phyloP scores from a whole-genome alignment of 2,329 filamentous ascomycete species.

The Phyllosticta capitalensis region DNA sequence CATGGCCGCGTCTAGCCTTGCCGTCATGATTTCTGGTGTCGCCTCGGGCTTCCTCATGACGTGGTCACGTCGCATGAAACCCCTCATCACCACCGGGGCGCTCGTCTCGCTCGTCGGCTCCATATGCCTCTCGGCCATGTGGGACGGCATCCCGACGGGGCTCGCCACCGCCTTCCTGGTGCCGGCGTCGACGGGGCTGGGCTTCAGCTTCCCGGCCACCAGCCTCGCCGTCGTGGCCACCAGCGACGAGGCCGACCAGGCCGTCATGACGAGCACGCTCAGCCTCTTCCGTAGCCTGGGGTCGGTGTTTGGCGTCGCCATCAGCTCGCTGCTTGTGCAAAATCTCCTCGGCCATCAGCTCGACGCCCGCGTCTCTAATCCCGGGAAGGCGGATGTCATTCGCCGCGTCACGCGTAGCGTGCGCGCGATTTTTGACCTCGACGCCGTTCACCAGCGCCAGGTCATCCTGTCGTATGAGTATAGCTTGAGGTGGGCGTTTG shows the following conservation, averaged over 20 bases:
- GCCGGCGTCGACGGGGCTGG: slow-evolving; percentile 32
- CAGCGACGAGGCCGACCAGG: slow-evolving; percentile 35
- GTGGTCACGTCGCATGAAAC: slow-evolving; percentile 33
- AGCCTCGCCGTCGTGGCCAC: slow-evolving; percentile 34
- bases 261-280: slow-evolving; percentile 50
- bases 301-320: slow-evolving; percentile 62
- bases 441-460: slow-evolving; percentile 37
- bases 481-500: slow-evolving; percentile 33
- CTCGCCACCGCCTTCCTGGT: slow-evolving; percentile 33
- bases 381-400: slow-evolving; percentile 45
- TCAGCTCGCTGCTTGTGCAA: slow-evolving; percentile 63
- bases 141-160: slow-evolving; percentile 30
- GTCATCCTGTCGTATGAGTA: slow-evolving; percentile 31
- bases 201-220: slow-evolving; percentile 33
- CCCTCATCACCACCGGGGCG: slow-evolving; percentile 31
- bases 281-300: slow-evolving; percentile 58
- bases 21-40: slow-evolving; percentile 32
- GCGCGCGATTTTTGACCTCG: slow-evolving; percentile 36
- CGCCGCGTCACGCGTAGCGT: slow-evolving; percentile 42
- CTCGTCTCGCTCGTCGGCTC: slow-evolving; percentile 28
- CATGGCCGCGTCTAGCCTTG: slow-evolving; percentile 54
- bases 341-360: slow-evolving; percentile 57
- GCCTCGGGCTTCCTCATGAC: slow-evolving; percentile 36
- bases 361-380: slow-evolving; percentile 47
- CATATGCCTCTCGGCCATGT: slow-evolving; percentile 27